These are phyloP conservation scores for Aureobasidium sp. DNA, from an alignment of 2,329 filamentous ascomycete genomes.

Conservation along the genomic window DNA sequence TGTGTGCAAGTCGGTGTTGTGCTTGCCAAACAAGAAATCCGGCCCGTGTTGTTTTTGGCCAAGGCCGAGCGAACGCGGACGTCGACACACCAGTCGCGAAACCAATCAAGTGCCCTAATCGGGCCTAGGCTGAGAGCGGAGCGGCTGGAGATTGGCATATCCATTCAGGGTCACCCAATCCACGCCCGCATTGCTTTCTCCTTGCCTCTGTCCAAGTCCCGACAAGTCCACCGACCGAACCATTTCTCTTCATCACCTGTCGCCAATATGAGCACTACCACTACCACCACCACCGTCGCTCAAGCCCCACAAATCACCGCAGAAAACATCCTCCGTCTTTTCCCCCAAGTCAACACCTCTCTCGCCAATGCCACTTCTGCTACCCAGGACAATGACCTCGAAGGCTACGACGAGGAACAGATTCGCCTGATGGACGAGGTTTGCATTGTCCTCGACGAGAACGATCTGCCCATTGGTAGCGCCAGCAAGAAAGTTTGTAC, in stretches of 20 bases:
- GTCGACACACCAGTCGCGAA: not conserved
- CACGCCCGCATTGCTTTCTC: not conserved
- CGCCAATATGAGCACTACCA: constrained; percentile 25
- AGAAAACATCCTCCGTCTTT: constrained; percentile 76
- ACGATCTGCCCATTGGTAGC: constrained; percentile 88
- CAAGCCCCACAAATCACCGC: constrained; percentile 62
- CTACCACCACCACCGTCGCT: constrained; percentile 24
- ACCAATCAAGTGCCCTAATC: not conserved
- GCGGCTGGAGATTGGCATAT: not conserved
- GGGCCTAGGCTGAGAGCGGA: not conserved
- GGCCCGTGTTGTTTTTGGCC: not conserved
- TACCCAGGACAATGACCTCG: constrained; percentile 61
- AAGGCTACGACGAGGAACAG: constrained; percentile 94
- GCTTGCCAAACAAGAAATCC: not conserved
- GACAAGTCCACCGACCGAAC: not conserved
- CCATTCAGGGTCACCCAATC: not conserved
- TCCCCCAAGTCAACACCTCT: constrained; percentile 67
- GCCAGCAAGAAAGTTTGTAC: constrained; percentile 96
- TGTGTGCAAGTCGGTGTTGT: not conserved
- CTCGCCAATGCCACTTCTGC: constrained; percentile 49
- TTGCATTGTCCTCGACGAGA: constrained; percentile 90
- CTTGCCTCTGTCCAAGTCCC: not conserved
- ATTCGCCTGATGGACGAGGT: constrained; percentile 98
- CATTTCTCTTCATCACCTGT: not conserved
- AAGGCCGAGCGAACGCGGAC: not conserved